These are phyloP conservation scores for Parathielavia hyrcaniae DNA, from an alignment of 495 filamentous ascomycete species.

Conservation along the genomic window DNA sequence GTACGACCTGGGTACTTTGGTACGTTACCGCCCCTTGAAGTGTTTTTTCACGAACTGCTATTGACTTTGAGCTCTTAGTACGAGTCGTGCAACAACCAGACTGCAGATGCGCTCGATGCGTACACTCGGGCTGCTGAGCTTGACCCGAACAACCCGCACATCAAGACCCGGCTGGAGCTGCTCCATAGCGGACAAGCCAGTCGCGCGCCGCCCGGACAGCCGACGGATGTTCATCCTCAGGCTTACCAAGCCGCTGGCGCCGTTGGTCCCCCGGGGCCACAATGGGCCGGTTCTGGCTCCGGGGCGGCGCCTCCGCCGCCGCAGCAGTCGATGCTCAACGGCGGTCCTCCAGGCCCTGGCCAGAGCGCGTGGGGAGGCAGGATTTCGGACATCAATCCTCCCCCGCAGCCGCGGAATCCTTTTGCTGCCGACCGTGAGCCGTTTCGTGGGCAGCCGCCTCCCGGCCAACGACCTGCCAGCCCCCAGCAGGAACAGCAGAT, in stretches of 20 bases:
- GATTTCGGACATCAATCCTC: conserved; percentile 70
- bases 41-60: conserved; percentile 7
- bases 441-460: conserved; percentile 54
- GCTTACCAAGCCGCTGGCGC: conserved; percentile 70
- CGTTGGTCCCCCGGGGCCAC: conserved; percentile 65
- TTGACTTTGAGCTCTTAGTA: conserved; percentile 52
- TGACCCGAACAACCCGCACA: conserved; percentile 87
- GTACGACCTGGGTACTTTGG: conserved; percentile 96
- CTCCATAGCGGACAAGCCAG: conserved; percentile 71
- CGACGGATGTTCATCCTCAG: conserved; percentile 60
- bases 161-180: conserved; percentile 88
- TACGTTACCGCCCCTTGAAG: conserved; percentile 47
- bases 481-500: conserved; percentile 65
- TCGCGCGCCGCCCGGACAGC: conserved; percentile 54
- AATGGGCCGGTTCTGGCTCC: conserved; percentile 71
- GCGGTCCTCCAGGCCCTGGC: conserved; percentile 57
- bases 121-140: conserved; percentile 93
- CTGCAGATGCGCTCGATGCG: conserved; percentile 89
- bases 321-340: conserved; percentile 40
- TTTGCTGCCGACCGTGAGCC: conserved; percentile 66
- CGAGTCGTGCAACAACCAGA: conserved; percentile 98
- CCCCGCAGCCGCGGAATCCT: conserved; percentile 64
- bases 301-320: conserved; percentile 45
- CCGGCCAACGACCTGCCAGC: conserved; percentile 60
- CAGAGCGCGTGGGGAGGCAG: conserved; percentile 67